phyloP scores from a whole-genome alignment of 179 eudicot genomes.

The Corrigiola litoralis region DNA sequence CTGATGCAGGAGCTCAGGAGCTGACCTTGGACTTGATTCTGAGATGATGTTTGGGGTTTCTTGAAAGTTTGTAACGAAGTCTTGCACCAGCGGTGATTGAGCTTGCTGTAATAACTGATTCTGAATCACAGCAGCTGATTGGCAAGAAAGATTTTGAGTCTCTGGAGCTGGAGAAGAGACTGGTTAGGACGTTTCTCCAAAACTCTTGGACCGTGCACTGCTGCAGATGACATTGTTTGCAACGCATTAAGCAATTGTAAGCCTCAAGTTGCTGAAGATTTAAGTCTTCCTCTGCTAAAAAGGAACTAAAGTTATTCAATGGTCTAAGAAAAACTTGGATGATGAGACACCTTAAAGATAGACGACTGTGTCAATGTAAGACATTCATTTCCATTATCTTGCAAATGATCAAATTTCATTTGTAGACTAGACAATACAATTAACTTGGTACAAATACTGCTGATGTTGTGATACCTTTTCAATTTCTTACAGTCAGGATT shows the following conservation, averaged over 20 bases:
- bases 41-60: conserved; percentile 28
- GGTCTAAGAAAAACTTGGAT: too few species aligned
- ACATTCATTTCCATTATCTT: too few species aligned
- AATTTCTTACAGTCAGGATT: too few species aligned
- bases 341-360: too few species aligned
- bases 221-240: conserved; percentile 31
- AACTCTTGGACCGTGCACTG: conserved; percentile 26
- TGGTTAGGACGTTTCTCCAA: conserved; percentile 38
- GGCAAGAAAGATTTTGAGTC: conserved; percentile 28
- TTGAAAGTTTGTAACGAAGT: conserved; percentile 23
- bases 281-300: too few species aligned
- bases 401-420: too few species aligned
- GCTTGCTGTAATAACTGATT: conserved; percentile 32
- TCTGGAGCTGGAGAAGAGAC: conserved; percentile 37
- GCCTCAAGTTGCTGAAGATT: conserved; percentile 28
- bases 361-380: too few species aligned
- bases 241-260: conserved; percentile 31
- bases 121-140: conserved; percentile 22
- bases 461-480: too few species aligned
- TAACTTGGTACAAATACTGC: too few species aligned
- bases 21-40: conserved; percentile 28
- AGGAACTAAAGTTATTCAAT: too few species aligned
- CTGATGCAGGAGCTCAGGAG: conserved; percentile 30
- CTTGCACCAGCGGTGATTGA: conserved; percentile 27
- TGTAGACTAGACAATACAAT: too few species aligned